These are phyloP conservation scores for Porphyrellus cyaneotinctus DNA, from an alignment of 768 basidiomycete species.

Conservation along the genomic window DNA sequence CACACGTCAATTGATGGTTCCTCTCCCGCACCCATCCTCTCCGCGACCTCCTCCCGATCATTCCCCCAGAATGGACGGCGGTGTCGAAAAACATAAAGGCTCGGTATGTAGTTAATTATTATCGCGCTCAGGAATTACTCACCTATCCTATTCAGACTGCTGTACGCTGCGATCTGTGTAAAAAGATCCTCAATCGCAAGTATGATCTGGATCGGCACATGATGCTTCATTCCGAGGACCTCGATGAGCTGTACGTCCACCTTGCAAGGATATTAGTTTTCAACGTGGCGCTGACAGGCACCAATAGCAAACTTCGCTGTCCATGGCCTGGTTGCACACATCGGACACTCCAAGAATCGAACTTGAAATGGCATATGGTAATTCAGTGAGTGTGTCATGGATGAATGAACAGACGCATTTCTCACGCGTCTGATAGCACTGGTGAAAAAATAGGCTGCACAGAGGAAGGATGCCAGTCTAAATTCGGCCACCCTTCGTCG, in stretches of 20 bases:
- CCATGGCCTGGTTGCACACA: constrained; percentile 19
- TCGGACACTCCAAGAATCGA: constrained; percentile 25
- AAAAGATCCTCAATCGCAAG: constrained; percentile 17
- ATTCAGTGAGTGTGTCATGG: constrained; percentile 25
- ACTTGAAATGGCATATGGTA: constrained; percentile 24
- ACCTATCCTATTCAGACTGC: constrained; percentile 4
- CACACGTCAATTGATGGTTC: background rate
- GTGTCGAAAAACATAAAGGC: background rate
- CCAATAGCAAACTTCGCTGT: constrained; percentile 25
- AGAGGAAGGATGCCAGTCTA: background rate
- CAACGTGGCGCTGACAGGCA: constrained; percentile 1
- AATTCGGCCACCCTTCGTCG: background rate
- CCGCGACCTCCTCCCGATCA: background rate
- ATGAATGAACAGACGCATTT: background rate
- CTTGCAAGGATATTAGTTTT: too few species aligned
- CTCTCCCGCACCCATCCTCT: background rate
- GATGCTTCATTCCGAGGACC: constrained; percentile 21
- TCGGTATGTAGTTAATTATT: constrained; percentile 7
- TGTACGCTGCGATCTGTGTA: background rate
- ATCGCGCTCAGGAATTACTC: background rate
- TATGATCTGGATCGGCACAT: constrained; percentile 28
- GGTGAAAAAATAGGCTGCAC: too few species aligned
- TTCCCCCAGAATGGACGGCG: background rate
- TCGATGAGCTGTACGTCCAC: constrained; percentile 22
- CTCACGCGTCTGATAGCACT: constrained; percentile 11